Percentiles rank a stretch among this genome's conserved stretches.
phyloP scores from a whole-genome alignment of 768 basidiomycete species.

The Cystofilobasidium capitatum region DNA sequence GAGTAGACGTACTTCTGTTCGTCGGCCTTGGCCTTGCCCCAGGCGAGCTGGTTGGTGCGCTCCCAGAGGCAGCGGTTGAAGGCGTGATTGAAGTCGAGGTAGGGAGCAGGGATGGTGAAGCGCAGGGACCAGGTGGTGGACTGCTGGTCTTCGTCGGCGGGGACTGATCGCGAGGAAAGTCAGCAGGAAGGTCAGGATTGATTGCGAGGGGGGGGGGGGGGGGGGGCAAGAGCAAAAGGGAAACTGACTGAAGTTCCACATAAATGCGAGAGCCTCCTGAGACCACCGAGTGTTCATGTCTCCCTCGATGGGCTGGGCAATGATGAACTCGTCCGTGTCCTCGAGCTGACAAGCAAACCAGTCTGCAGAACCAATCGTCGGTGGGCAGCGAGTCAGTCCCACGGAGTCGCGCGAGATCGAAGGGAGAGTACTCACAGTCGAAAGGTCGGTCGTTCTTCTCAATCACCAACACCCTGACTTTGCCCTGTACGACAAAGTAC shows the following conservation, averaged over 20 bases:
- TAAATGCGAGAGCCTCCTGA: constrained; percentile 49
- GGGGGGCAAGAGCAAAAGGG: not conserved
- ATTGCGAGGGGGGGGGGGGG: not conserved
- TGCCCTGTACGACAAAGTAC: constrained; percentile 42
- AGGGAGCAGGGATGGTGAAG: constrained; percentile 53
- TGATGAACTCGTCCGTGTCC: constrained; percentile 23
- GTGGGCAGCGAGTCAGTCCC: not conserved
- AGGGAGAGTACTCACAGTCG: constrained; percentile 33
- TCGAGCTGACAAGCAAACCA: constrained; percentile 25
- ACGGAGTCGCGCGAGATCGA: not conserved
- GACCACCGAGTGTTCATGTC: constrained; percentile 31
- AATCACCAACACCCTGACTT: constrained; percentile 37
- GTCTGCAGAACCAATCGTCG: too few species aligned
- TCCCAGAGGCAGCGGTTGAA: constrained; percentile 76
- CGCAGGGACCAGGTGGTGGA: constrained; percentile 73
- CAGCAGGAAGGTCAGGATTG: not conserved
- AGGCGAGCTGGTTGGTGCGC: constrained; percentile 58
- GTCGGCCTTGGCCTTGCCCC: constrained; percentile 77
- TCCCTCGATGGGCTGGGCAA: constrained; percentile 31
- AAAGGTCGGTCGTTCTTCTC: constrained; percentile 35
- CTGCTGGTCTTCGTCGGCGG: constrained; percentile 43
- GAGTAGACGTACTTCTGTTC: constrained; percentile 66
- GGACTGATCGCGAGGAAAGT: not conserved
- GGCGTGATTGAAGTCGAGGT: constrained; percentile 50
- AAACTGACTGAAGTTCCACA: constrained; percentile 61